phyloP scores from a whole-genome alignment of 2,329 filamentous ascomycete species.

The Pseudocercospora fijiensis region DNA sequence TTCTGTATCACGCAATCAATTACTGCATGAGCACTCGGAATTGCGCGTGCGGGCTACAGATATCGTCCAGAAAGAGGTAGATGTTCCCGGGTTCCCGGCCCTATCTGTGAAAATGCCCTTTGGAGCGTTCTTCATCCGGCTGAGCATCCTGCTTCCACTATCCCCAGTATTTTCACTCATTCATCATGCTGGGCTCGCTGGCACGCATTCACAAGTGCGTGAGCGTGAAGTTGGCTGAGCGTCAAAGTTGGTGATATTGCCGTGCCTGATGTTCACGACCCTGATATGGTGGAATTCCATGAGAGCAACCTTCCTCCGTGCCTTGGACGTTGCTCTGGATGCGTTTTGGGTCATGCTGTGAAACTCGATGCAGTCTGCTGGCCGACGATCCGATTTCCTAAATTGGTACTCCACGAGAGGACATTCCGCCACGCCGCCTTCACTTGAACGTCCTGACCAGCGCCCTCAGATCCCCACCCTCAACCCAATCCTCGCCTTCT shows the following conservation, averaged over 20 bases:
- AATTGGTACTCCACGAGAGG: not conserved
- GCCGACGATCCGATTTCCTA: not conserved
- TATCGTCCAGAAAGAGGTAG: not conserved
- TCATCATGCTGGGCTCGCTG: not conserved
- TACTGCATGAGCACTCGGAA: not conserved
- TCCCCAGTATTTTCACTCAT: not conserved
- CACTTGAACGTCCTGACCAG: constrained; percentile 49
- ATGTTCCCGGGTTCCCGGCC: not conserved
- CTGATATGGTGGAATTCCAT: no score
- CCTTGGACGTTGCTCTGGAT: not conserved
- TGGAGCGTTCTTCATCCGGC: not conserved
- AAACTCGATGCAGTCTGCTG: not conserved
- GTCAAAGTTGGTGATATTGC: no score
- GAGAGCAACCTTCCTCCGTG: no score
- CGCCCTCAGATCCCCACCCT: constrained; percentile 51
- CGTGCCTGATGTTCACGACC: no score
- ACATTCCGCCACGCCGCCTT: constrained; percentile 4
- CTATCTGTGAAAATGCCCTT: not conserved
- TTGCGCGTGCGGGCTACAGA: not conserved
- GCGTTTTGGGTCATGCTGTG: no score
- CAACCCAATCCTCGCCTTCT: constrained; percentile 49
- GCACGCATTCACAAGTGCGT: not conserved
- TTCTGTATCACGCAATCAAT: not conserved
- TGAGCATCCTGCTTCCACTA: not conserved
- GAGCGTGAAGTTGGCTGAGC: no score